Conservation (phyloP, 768 basidiomycete genomes). For the Holtermannia corniformis region DNA sequence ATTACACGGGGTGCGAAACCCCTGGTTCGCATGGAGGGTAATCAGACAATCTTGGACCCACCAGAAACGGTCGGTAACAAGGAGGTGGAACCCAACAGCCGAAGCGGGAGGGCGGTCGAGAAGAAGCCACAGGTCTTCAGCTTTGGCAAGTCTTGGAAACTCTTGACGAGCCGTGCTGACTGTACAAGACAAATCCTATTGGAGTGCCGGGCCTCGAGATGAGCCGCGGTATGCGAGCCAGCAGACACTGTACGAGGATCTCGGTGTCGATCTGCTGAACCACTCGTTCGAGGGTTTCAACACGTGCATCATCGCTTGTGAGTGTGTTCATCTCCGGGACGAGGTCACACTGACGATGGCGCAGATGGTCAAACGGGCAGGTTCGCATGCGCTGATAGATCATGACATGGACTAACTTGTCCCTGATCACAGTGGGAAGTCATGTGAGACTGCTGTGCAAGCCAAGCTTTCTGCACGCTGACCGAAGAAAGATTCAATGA, state of each 20-base stretch:
- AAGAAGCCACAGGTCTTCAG: conserved; percentile 82
- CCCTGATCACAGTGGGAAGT: conserved; percentile 33
- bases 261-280: conserved; percentile 87
- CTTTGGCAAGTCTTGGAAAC: conserved; percentile 45
- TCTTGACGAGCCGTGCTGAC: neutral
- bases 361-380: conserved; percentile 39
- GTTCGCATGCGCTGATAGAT: conserved; percentile 6
- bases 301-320: conserved; percentile 97
- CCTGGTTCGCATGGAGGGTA: conserved; percentile 90
- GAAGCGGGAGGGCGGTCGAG: conserved; percentile 72
- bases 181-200: conserved; percentile 76
- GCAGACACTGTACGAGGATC: conserved; percentile 84
- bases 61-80: conserved; percentile 50
- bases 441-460: conserved; percentile 15
- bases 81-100: conserved; percentile 48
- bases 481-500: conserved; percentile 43
- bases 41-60: conserved; percentile 84
- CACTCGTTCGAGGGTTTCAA: conserved; percentile 96
- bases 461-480: neutral
- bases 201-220: conserved; percentile 84
- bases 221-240: conserved; percentile 88
- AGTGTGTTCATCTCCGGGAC: conserved; percentile 44
- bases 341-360: conserved; percentile 7
- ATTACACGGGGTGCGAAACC: conserved; percentile 84
- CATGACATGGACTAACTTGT: neutral